Evolutionary conservation across 1,284 basidiomycete genomes (phyloP).

Genomic region (Sutorius eximius): DNA sequence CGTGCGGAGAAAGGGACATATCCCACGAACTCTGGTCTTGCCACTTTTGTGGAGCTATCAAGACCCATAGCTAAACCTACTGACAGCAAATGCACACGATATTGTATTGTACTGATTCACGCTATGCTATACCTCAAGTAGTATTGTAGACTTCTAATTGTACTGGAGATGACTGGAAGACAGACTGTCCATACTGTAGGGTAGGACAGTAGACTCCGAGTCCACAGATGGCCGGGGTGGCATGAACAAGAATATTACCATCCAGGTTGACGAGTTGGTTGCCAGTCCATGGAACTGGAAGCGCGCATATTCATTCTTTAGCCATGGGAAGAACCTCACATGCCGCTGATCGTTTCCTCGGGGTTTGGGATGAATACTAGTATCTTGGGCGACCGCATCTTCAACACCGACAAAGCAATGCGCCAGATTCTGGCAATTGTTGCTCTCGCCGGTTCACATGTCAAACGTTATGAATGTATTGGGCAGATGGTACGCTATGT

Average conservation of each 20-base stretch:
- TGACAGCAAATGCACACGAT: constrained; percentile 1
- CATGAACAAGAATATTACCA: too few species aligned
- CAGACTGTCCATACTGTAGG: too few species aligned
- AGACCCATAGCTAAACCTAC: constrained; percentile 41
- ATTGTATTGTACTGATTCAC: constrained; percentile 3
- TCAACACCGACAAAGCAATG: background rate
- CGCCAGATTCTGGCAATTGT: too few species aligned
- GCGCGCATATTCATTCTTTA: too few species aligned
- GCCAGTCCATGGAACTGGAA: background rate
- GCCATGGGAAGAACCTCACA: background rate
- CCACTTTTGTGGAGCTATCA: constrained; percentile 66
- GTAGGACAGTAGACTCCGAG: too few species aligned
- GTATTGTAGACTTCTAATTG: constrained; percentile 4
- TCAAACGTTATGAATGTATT: constrained; percentile 9
- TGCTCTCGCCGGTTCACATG: background rate
- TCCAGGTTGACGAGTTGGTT: too few species aligned
- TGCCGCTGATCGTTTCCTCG: background rate
- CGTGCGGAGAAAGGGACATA: constrained; percentile 65
- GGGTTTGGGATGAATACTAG: background rate
- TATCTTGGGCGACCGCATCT: background rate
- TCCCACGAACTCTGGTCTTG: constrained; percentile 75
- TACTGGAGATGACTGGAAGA: constrained; percentile 10
- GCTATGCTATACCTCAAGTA: background rate
- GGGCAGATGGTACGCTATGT: constrained; percentile 19
- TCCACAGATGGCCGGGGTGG: too few species aligned